phyloP scores from a whole-genome alignment of 352 stramenopile genomes.

The Peronospora destructor region DNA sequence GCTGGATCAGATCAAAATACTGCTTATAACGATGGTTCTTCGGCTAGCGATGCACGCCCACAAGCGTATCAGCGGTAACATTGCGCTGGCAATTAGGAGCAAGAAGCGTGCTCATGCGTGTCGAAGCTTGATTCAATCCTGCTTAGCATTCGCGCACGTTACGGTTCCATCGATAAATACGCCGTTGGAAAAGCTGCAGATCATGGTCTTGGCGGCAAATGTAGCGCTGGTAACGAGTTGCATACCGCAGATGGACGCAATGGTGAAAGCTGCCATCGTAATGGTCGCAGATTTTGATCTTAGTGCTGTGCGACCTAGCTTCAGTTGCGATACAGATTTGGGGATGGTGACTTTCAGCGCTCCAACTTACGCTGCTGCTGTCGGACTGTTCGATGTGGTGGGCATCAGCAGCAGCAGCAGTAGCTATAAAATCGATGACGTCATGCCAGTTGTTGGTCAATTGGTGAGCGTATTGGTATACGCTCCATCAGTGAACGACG shows the following conservation, averaged over 20 bases:
- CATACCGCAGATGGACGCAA: slow-evolving; percentile 81
- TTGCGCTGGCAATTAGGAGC: slow-evolving; percentile 4
- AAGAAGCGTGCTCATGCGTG: slow-evolving; percentile 30
- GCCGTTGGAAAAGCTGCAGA: slow-evolving; percentile 41
- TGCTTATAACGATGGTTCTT: slow-evolving; percentile 51
- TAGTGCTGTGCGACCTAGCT: slow-evolving; percentile 4
- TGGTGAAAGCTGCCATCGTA: slow-evolving; percentile 75
- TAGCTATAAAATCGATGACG: slow-evolving; percentile 9
- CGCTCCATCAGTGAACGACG: slow-evolving; percentile 62
- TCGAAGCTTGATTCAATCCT: slow-evolving; percentile 83
- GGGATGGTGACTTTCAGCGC: not conserved
- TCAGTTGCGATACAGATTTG: slow-evolving; percentile 1
- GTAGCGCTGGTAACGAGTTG: slow-evolving; percentile 64
- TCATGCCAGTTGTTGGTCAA: slow-evolving; percentile 33
- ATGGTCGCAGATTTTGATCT: slow-evolving; percentile 62
- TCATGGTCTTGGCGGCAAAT: slow-evolving; percentile 62
- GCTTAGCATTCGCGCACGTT: slow-evolving; percentile 85
- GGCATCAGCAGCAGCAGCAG: slow-evolving; percentile 6
- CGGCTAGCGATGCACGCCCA: slow-evolving; percentile 56
- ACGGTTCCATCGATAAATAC: slow-evolving; percentile 80
- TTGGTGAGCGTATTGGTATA: slow-evolving; percentile 71
- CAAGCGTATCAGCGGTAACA: slow-evolving; percentile 20
- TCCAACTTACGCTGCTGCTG: slow-evolving; percentile 3
- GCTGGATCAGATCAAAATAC: slow-evolving; percentile 62
- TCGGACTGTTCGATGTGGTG: slow-evolving; percentile 9